phyloP scores from a whole-genome alignment of 139 green algal genomes.

The Tetraselmis striata region DNA sequence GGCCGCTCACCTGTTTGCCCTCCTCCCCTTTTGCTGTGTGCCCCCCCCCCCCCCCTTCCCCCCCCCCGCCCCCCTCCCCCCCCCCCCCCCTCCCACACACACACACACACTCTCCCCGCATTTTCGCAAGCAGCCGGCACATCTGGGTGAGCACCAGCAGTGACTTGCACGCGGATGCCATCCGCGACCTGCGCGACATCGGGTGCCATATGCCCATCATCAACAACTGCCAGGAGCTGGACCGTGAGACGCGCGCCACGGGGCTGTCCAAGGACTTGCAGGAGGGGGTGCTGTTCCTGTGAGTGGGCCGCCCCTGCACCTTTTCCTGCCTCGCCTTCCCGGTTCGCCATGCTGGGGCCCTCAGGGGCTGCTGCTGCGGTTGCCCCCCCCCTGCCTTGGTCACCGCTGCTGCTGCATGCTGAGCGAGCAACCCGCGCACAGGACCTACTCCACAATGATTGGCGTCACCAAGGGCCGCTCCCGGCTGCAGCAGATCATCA shows the following conservation, averaged over 20 bases:
- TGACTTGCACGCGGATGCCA: slow-evolving; percentile 68
- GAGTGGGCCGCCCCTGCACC: no score
- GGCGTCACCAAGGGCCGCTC: slow-evolving; percentile 10
- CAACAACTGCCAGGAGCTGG: slow-evolving; percentile 63
- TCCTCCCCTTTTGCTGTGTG: no score
- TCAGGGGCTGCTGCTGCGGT: no score
- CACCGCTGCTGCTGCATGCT: no score
- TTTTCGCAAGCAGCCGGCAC: slow-evolving; percentile 8
- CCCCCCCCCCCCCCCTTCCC: no score
- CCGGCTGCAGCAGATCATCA: slow-evolving; percentile 62
- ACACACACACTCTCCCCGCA: no score
- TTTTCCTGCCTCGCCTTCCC: no score
- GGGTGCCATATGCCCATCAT: slow-evolving; percentile 60
- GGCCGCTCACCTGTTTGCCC: background rate
- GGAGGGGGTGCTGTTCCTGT: slow-evolving; percentile 80
- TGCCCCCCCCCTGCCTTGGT: no score
- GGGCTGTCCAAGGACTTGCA: slow-evolving; percentile 65
- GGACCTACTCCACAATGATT: slow-evolving; percentile 77
- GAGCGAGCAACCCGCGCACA: no score
- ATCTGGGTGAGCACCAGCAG: slow-evolving; percentile 69
- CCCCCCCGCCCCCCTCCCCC: no score
- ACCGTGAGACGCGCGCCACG: slow-evolving; percentile 49
- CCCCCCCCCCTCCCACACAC: no score
- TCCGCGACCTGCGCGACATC: slow-evolving; percentile 55
- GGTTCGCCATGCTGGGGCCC: no score